Evolutionary conservation across 805 yeast genomes (phyloP).

Genomic region (Ogataea henricii): DNA sequence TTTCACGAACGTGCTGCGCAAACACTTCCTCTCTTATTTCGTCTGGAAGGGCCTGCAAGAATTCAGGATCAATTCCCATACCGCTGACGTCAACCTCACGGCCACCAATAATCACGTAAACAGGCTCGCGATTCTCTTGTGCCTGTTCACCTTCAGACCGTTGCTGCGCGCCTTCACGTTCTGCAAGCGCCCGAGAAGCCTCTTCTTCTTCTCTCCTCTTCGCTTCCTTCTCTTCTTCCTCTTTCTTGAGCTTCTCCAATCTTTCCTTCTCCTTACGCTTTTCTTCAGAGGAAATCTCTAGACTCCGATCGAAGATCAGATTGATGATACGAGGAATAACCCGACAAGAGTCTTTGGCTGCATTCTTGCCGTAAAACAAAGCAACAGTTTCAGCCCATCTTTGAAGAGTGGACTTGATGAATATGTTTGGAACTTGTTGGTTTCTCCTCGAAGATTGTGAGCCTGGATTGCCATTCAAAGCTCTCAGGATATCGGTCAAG

Average conservation of each 20-base stretch:
- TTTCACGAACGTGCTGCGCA: conserved; percentile 77
- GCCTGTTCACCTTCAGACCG: background rate
- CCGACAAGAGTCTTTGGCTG: conserved; percentile 36
- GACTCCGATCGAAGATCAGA: conserved; percentile 50
- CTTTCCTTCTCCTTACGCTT: conserved; percentile 29
- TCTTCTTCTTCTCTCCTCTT: conserved; percentile 33
- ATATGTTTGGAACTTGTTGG: conserved; percentile 25
- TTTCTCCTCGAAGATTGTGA: conserved; percentile 14
- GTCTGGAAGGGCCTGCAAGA: conserved; percentile 85
- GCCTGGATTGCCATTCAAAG: conserved; percentile 17
- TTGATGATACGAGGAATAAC: conserved; percentile 47
- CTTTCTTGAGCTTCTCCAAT: conserved; percentile 32
- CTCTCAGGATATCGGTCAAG: conserved; percentile 23
- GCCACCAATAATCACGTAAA: conserved; percentile 74
- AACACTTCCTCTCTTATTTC: conserved; percentile 92
- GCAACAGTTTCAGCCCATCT: conserved; percentile 67
- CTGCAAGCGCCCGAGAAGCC: conserved; percentile 33
- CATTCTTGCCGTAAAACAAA: conserved; percentile 49
- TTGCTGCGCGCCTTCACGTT: conserved; percentile 9
- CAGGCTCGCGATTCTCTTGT: conserved; percentile 44
- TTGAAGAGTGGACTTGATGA: conserved; percentile 46
- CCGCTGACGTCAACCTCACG: conserved; percentile 82
- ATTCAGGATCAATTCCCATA: conserved; percentile 90
- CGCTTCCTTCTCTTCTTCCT: conserved; percentile 33
- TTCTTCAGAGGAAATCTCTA: conserved; percentile 36